A percentile compares a stretch with the other conserved stretches of the same genome.
Conservation (phyloP, 768 basidiomycete species). For the Serendipita indica region DNA sequence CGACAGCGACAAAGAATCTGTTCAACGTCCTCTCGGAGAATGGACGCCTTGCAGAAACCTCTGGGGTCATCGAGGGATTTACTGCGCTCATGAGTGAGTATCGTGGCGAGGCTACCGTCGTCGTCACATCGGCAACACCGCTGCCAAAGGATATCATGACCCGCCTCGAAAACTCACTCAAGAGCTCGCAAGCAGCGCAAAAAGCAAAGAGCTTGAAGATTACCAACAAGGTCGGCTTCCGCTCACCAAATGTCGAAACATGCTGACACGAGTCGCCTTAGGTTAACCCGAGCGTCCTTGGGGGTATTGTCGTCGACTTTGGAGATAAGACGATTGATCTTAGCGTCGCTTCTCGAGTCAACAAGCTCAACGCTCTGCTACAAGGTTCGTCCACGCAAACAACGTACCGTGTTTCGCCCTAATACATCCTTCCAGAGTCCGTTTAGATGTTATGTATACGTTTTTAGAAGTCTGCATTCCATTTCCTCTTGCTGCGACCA, state of each 20-base stretch:
- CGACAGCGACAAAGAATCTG: slow-evolving; percentile 74
- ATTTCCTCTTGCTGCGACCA: too few relatives aligned
- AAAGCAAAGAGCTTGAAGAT: slow-evolving; percentile 80
- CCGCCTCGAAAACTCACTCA: slow-evolving; percentile 72
- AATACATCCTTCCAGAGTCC: background rate
- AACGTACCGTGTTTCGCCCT: background rate
- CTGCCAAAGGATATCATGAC: slow-evolving; percentile 61
- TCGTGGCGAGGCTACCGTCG: slow-evolving; percentile 85
- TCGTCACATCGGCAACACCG: slow-evolving; percentile 76
- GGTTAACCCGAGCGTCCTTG: slow-evolving; percentile 86
- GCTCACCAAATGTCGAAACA: slow-evolving; percentile 3
- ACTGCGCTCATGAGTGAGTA: slow-evolving; percentile 76
- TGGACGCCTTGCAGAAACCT: slow-evolving; percentile 71
- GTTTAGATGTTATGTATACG: background rate
- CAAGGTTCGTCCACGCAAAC: slow-evolving; percentile 42
- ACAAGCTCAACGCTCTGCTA: slow-evolving; percentile 81
- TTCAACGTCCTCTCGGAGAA: slow-evolving; percentile 84
- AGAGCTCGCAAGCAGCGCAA: slow-evolving; percentile 72
- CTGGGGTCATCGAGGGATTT: slow-evolving; percentile 82
- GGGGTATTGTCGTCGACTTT: slow-evolving; percentile 90
- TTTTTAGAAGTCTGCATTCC: too few relatives aligned
- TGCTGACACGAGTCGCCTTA: slow-evolving; percentile 20
- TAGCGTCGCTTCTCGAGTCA: slow-evolving; percentile 85
- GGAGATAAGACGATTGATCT: slow-evolving; percentile 98
- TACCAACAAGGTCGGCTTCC: slow-evolving; percentile 62